phyloP scores from a whole-genome alignment of 257 asterid species.

The Cordia subcordata region DNA sequence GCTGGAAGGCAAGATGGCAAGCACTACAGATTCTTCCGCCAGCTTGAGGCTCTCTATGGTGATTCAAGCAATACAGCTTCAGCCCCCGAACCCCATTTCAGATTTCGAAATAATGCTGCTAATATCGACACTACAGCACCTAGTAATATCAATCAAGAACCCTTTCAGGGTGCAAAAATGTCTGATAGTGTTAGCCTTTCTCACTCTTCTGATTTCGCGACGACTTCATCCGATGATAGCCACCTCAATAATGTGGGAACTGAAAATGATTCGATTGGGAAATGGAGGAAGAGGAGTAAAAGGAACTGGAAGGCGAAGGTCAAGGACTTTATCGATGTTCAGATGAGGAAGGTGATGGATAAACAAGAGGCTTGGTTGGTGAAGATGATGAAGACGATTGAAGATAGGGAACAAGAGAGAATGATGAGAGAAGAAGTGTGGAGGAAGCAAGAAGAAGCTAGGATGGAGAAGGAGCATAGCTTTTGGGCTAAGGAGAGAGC shows the following conservation, averaged over 20 bases:
- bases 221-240: slow-evolving; percentile 50
- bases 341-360: slow-evolving; percentile 75
- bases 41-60: slow-evolving; percentile 95
- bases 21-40: slow-evolving; percentile 88
- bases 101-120: slow-evolving; percentile 18
- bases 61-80: slow-evolving; percentile 40
- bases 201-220: slow-evolving; percentile 50
- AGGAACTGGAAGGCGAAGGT: slow-evolving; percentile 65
- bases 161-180: slow-evolving; percentile 27
- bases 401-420: slow-evolving; percentile 78
- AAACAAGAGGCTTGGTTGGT: slow-evolving; percentile 88
- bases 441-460: slow-evolving; percentile 62
- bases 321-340: slow-evolving; percentile 57
- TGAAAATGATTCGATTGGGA: slow-evolving; percentile 20
- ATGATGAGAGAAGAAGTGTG: slow-evolving; percentile 65
- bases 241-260: slow-evolving; percentile 20
- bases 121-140: slow-evolving; percentile 10
- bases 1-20: slow-evolving; percentile 97
- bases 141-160: slow-evolving; percentile 45
- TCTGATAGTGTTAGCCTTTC: slow-evolving; percentile 79
- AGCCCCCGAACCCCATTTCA: slow-evolving; percentile 28
- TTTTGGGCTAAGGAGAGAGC: slow-evolving; percentile 84
- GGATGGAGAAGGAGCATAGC: slow-evolving; percentile 68
- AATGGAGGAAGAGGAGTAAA: slow-evolving; percentile 39
- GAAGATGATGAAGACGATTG: slow-evolving; percentile 70